Evolutionary conservation across 169 alveolate genomes (phyloP).

Genomic region (Eimeria praecox): DNA sequence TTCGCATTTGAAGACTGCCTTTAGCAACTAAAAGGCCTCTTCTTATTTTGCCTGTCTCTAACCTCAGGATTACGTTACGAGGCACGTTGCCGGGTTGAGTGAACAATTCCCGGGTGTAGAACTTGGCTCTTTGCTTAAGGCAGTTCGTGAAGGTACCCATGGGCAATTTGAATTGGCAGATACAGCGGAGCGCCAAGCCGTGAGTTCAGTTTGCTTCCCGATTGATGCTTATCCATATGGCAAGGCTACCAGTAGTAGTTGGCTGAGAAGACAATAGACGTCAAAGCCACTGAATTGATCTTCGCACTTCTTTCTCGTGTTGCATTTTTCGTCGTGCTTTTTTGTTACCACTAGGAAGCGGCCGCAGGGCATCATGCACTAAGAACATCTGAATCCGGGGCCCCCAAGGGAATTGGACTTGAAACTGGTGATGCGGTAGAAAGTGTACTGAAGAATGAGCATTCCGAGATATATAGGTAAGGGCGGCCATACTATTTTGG

Average conservation of each 20-base stretch:
- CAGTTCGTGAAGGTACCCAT: conserved; percentile 40
- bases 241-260: background rate
- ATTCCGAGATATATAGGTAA: background rate
- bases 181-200: conserved; percentile 9
- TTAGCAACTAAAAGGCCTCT: background rate
- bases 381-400: background rate
- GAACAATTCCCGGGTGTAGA: conserved; percentile 32
- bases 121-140: conserved; percentile 53
- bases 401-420: background rate
- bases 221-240: background rate
- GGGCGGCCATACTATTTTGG: background rate
- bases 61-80: conserved; percentile 57
- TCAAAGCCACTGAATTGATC: background rate
- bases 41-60: background rate
- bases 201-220: background rate
- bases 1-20: background rate
- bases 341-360: background rate
- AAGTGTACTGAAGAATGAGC: background rate
- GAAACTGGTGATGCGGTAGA: background rate
- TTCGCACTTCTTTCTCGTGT: background rate
- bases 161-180: conserved; percentile 37
- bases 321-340: background rate
- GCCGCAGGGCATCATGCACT: background rate
- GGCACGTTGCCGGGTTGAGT: conserved; percentile 4
- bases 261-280: background rate